phyloP scores from a whole-genome alignment of 495 filamentous ascomycete genomes.

The Apodospora peruviana region DNA sequence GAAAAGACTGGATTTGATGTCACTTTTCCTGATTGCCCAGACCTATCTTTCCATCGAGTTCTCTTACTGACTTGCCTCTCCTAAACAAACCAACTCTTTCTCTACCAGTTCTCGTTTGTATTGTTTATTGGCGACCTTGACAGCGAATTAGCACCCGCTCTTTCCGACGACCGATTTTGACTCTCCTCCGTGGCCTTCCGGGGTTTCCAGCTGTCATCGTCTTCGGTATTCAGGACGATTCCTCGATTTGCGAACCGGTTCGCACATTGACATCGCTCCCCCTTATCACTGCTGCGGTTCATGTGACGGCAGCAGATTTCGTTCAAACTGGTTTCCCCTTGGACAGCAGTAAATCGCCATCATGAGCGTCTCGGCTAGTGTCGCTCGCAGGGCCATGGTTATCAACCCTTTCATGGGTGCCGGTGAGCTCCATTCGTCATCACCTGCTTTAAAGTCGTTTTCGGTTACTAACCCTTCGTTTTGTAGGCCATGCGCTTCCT shows the following conservation, averaged over 20 bases:
- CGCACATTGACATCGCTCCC: too few relatives aligned
- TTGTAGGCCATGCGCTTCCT: conserved; percentile 31
- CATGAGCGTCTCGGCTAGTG: conserved; percentile 58
- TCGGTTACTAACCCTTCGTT: conserved; percentile 8
- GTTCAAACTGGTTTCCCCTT: too few relatives aligned
- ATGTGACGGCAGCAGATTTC: too few relatives aligned
- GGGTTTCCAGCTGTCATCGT: background rate
- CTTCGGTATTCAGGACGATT: too few relatives aligned
- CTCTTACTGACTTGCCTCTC: background rate
- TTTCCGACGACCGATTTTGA: background rate
- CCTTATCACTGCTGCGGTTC: too few relatives aligned
- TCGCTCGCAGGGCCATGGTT: conserved; percentile 53
- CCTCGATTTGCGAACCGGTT: too few relatives aligned
- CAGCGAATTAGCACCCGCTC: background rate
- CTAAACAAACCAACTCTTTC: background rate
- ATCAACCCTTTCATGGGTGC: conserved; percentile 47
- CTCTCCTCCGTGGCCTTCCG: background rate
- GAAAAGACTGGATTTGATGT: conserved; percentile 15
- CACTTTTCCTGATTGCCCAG: conserved; percentile 10
- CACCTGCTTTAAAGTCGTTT: conserved; percentile 11
- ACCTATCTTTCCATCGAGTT: background rate
- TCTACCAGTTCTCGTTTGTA: background rate
- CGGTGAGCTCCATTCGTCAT: conserved; percentile 21
- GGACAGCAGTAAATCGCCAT: background rate
- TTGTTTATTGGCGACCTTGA: too few relatives aligned